Conservation (phyloP, 1,139 yeast genomes). For the Diutina rugosa region DNA sequence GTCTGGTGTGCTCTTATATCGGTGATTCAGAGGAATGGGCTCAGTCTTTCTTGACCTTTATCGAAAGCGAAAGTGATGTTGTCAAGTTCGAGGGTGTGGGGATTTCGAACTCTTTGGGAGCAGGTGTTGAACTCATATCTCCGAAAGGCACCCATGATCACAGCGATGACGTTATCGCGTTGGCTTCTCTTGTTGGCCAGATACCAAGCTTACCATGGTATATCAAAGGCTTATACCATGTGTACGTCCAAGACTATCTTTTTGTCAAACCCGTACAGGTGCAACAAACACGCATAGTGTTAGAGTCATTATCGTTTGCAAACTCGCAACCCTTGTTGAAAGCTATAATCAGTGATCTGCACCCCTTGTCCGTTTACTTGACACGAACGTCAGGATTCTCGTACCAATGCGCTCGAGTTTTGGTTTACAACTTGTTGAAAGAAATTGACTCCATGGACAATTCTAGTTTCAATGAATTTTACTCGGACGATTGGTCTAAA, state of each 20-base stretch:
- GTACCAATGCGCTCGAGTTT: background rate
- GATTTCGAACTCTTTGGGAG: conserved; percentile 32
- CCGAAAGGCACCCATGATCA: background rate
- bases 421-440: background rate
- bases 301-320: background rate
- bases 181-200: background rate
- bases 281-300: background rate
- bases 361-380: background rate
- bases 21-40: background rate
- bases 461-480: background rate
- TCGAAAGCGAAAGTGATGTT: conserved; percentile 2
- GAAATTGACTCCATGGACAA: background rate
- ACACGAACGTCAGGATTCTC: background rate
- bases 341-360: background rate
- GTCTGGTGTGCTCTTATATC: background rate
- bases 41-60: background rate
- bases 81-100: conserved; percentile 13
- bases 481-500: background rate
- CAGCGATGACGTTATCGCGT: background rate
- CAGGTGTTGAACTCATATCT: conserved; percentile 18
- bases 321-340: background rate
- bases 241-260: conserved; percentile 14
- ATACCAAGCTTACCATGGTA: background rate
- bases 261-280: background rate
- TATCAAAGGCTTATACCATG: background rate